phyloP scores from a whole-genome alignment of 2,329 filamentous ascomycete species.

The Blumeriella jaapii region DNA sequence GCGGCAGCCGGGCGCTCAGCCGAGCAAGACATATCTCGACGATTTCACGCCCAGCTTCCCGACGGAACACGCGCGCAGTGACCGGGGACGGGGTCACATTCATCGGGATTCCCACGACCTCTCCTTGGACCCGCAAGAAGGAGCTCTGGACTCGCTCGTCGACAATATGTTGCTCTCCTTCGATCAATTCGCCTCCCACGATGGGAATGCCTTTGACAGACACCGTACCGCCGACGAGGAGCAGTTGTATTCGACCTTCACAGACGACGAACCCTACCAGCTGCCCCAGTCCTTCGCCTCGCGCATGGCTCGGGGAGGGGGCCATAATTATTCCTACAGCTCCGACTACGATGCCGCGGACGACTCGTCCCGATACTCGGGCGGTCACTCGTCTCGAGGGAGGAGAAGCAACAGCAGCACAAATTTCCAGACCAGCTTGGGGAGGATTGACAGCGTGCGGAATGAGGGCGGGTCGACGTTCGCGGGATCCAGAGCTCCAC shows the following conservation, averaged over 20 bases:
- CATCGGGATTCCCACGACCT: slow-evolving; percentile 54
- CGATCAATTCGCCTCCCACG: slow-evolving; percentile 61
- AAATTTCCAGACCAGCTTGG: slow-evolving; percentile 49
- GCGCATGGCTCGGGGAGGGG: slow-evolving; percentile 15
- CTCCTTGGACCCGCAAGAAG: slow-evolving; percentile 62
- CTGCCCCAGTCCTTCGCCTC: slow-evolving; percentile 19
- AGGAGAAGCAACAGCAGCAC: slow-evolving; percentile 74
- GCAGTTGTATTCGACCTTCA: slow-evolving; percentile 22
- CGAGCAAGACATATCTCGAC: slow-evolving; percentile 27
- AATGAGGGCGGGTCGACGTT: slow-evolving; percentile 28
- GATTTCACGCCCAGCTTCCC: slow-evolving; percentile 27
- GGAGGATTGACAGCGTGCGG: slow-evolving; percentile 51
- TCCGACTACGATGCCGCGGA: slow-evolving; percentile 47
- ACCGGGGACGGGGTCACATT: slow-evolving; percentile 11
- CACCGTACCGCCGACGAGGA: slow-evolving; percentile 22
- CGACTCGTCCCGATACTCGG: slow-evolving; percentile 41
- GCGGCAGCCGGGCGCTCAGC: slow-evolving; percentile 19
- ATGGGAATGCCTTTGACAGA: slow-evolving; percentile 18
- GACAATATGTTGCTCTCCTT: slow-evolving; percentile 92
- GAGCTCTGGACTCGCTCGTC: slow-evolving; percentile 81
- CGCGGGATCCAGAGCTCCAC: slow-evolving; percentile 23
- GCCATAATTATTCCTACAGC: slow-evolving; percentile 45
- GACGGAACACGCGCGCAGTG: slow-evolving; percentile 16
- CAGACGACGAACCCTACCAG: slow-evolving; percentile 23
- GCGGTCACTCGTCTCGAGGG: slow-evolving; percentile 39